Conservation (phyloP, 2,329 filamentous ascomycete genomes). For the Pyricularia sp. region DNA sequence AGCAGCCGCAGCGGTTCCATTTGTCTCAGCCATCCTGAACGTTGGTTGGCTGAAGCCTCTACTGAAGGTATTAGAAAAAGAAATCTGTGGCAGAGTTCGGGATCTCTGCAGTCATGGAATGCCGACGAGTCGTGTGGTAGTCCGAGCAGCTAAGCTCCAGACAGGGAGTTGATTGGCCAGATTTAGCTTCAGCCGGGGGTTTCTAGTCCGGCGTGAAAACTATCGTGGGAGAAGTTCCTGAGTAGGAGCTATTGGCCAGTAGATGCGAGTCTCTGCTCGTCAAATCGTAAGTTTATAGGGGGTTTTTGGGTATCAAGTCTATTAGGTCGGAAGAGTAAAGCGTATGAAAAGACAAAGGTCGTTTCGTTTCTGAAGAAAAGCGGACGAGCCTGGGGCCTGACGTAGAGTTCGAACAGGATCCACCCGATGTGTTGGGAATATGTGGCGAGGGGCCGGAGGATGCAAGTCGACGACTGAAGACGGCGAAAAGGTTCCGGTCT, state of each 20-base stretch:
- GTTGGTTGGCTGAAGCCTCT: conserved; percentile 7
- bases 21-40: conserved; percentile 38
- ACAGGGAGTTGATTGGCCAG: conserved; percentile 1
- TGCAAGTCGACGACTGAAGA: background rate
- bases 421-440: background rate
- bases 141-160: conserved; percentile 5
- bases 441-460: background rate
- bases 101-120: conserved; percentile 3
- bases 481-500: background rate
- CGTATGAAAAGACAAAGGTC: background rate
- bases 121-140: background rate
- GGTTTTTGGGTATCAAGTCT: conserved; percentile 3
- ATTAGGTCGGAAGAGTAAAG: background rate
- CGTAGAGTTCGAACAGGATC: background rate
- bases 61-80: background rate
- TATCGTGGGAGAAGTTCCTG: background rate
- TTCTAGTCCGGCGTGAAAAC: background rate
- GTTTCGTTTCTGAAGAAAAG: background rate
- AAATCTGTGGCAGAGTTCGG: background rate
- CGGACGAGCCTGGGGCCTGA: background rate
- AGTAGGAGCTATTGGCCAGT: background rate
- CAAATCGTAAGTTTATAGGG: background rate
- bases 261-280: background rate
- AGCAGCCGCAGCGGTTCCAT: conserved; percentile 28
- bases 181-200: background rate